Percentiles rank a stretch among this genome's conserved stretches.
These are phyloP conservation scores for Cicer chorassanicum DNA, from an alignment of 306 rosid genomes.

Conservation along the genomic window DNA sequence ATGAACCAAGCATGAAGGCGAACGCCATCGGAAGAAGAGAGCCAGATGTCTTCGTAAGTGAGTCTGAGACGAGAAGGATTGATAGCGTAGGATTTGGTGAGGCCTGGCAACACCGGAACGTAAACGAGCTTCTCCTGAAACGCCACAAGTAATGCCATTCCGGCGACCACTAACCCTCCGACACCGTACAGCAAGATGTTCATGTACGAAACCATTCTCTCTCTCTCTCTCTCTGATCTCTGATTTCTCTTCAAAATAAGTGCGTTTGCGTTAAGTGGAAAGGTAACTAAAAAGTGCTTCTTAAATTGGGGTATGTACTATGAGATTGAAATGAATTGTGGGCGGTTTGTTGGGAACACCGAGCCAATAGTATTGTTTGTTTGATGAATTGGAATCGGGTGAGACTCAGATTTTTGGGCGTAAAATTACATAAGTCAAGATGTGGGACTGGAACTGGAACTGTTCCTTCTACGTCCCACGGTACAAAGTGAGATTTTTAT, in stretches of 20 bases:
- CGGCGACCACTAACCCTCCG: conserved; percentile 86
- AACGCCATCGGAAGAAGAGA: conserved; percentile 87
- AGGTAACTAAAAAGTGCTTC: too few relatives aligned
- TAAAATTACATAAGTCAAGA: too few relatives aligned
- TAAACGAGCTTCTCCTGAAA: conserved; percentile 91
- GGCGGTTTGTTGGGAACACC: too few relatives aligned
- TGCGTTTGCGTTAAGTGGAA: conserved; percentile 13
- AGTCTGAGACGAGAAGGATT: conserved; percentile 88
- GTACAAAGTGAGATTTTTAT: too few relatives aligned
- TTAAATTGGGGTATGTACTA: too few relatives aligned
- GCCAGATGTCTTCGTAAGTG: conserved; percentile 85
- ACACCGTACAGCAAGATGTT: conserved; percentile 75
- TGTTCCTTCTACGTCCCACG: too few relatives aligned
- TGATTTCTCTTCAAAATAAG: background rate
- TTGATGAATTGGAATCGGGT: too few relatives aligned
- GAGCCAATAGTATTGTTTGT: too few relatives aligned
- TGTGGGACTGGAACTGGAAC: too few relatives aligned
- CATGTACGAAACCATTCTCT: conserved; percentile 75
- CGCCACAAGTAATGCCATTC: conserved; percentile 92
- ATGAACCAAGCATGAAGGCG: conserved; percentile 98
- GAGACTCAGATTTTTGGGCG: too few relatives aligned
- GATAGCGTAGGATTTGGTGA: conserved; percentile 78
- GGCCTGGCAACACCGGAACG: conserved; percentile 92
- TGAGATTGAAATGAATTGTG: too few relatives aligned
- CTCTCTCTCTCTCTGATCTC: background rate